Evolutionary conservation across 1,139 yeast species (phyloP), one percentile per base, ranked within the genome.

Genomic region (Torulaspora globosa): DNA sequence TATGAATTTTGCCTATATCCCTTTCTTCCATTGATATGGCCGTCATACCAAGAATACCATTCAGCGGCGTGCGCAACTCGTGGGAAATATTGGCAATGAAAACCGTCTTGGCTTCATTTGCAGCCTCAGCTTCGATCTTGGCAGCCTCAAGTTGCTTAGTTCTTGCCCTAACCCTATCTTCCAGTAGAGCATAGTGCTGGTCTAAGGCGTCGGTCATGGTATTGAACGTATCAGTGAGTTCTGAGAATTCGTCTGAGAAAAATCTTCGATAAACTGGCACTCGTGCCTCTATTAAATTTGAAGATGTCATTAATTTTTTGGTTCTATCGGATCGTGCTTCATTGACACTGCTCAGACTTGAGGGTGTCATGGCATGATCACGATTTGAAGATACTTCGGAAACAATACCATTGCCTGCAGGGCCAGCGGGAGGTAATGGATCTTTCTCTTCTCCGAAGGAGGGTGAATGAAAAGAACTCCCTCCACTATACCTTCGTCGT

Each of bases 51-150:
- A 92, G 70, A 36, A 92, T 92, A 63, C 97, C 98, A 66, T 92
- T 92, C 56, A 92, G 71, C 1, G 98, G 98, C 0, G 98, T 92
- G 55, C 97, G 75, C 60, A 92, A 74, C 68, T 92, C 98, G 63
- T 92, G 97, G 0, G 97, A 89, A 31, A 92, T 89, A 63, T 90
- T 92, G 15, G 97, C 97, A 64, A 92, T 89, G 65, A 92, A 92
- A 12, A 88, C 87, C 0, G 96, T 86, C 60, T 90, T 90, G 7
- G 97, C 96, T 59, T 88, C 96, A 66, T 58, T 90, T 2, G 98
- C 97, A 31, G 84, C 78, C 67, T 90, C 97, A 0, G 97, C 97
- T 62, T 85, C 88, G 29, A 85, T 75, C 58, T 86, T 88, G 9
- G 95, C 94, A 1, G 84, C 86, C 64, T 89, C 96, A 40, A 90